Evolutionary conservation across 768 basidiomycete genomes (phyloP).

Genomic region (Pholiota microspora): DNA sequence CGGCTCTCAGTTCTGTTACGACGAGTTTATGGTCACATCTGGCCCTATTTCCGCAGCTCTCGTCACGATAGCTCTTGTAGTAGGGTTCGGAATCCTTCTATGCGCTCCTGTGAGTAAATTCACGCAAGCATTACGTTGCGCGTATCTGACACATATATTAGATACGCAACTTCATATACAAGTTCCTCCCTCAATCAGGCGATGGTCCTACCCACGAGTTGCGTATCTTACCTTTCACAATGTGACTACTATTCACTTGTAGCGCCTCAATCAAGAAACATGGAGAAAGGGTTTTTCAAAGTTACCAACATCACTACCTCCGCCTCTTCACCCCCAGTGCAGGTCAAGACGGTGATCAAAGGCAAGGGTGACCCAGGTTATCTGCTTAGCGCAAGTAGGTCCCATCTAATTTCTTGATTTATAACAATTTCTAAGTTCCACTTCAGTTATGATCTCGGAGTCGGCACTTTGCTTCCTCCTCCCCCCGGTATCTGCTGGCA

Average conservation of each 20-base stretch:
- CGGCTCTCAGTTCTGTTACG: constrained; percentile 73
- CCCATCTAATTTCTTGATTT: constrained; percentile 1
- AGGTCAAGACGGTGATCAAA: constrained; percentile 60
- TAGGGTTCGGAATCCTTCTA: constrained; percentile 31
- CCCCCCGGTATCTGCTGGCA: constrained; percentile 30
- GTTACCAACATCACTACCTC: constrained; percentile 72
- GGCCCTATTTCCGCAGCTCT: constrained; percentile 39
- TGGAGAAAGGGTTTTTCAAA: constrained; percentile 59
- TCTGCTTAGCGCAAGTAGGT: constrained; percentile 50
- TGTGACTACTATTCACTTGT: neutral
- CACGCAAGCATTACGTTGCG: too few relatives aligned
- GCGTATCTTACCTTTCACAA: constrained; percentile 20
- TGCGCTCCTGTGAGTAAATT: constrained; percentile 34
- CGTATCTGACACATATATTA: too few relatives aligned
- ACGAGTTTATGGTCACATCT: constrained; percentile 57
- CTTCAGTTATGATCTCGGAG: constrained; percentile 72
- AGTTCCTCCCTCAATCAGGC: constrained; percentile 50
- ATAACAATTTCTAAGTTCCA: constrained; percentile 6
- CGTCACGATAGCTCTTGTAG: constrained; percentile 32
- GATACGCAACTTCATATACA: constrained; percentile 58
- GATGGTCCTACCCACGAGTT: constrained; percentile 66
- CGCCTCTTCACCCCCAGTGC: constrained; percentile 38
- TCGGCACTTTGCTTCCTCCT: constrained; percentile 71
- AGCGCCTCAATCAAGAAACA: constrained; percentile 35
- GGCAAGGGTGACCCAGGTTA: constrained; percentile 82